phyloP scores from a whole-genome alignment of 345 rosid genomes.

The Noccaea bulbosa region DNA sequence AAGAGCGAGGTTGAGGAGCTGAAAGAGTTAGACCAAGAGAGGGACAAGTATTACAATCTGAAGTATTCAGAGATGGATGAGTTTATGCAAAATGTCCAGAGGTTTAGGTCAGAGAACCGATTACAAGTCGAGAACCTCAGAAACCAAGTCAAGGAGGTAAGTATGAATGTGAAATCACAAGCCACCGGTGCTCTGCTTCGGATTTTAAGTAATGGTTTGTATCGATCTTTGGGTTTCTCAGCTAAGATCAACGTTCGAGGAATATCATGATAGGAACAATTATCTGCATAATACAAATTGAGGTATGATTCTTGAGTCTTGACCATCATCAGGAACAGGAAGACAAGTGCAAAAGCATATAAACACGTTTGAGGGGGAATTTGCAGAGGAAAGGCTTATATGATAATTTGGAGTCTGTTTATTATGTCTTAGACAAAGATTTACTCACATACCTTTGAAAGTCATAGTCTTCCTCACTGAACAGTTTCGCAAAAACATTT shows the following conservation, averaged over 20 bases:
- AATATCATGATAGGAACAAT: slow-evolving; percentile 10
- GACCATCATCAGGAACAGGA: too few relatives aligned
- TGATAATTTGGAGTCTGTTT: too few relatives aligned
- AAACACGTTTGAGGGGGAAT: neutral
- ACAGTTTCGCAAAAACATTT: too few relatives aligned
- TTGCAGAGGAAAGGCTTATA: too few relatives aligned
- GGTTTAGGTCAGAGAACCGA: slow-evolving; percentile 46
- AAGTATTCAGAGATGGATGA: slow-evolving; percentile 57
- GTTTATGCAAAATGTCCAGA: slow-evolving; percentile 48
- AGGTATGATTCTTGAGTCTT: neutral
- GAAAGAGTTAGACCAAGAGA: slow-evolving; percentile 57
- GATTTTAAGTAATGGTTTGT: neutral
- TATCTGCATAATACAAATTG: slow-evolving; percentile 21
- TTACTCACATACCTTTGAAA: too few relatives aligned
- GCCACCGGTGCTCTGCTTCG: neutral
- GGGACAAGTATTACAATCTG: slow-evolving; percentile 52
- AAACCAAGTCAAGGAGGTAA: slow-evolving; percentile 49
- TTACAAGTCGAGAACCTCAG: slow-evolving; percentile 47
- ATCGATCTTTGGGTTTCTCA: neutral
- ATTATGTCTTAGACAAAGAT: too few relatives aligned
- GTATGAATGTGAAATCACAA: neutral
- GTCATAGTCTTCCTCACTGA: too few relatives aligned
- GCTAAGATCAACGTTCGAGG: slow-evolving; percentile 30
- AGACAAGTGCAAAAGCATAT: neutral
- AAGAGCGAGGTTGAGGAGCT: slow-evolving; percentile 63